phyloP scores from a whole-genome alignment of 108 stramenopile species.

The Bacterosira constricta region DNA sequence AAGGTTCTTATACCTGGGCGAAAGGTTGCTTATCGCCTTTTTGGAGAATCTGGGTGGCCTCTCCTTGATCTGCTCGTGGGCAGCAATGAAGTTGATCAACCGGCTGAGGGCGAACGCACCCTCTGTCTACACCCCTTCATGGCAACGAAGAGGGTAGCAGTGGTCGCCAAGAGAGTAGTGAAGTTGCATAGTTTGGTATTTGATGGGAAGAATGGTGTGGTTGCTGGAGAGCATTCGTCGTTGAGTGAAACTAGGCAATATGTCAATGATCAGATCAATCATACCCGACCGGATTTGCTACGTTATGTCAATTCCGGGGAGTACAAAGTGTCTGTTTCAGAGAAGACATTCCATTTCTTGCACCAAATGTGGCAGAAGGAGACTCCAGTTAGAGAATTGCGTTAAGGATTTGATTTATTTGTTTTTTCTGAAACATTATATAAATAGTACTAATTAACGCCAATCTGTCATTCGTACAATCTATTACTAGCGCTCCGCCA shows the following conservation, averaged over 20 bases:
- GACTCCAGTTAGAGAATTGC: conserved; percentile 74
- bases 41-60: conserved; percentile 70
- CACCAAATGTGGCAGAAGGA: conserved; percentile 91
- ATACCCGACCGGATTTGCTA: conserved; percentile 80
- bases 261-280: conserved; percentile 60
- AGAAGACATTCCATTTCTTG: conserved; percentile 74
- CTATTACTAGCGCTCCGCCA: no score
- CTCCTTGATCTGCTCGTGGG: conserved; percentile 87
- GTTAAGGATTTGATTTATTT: no score
- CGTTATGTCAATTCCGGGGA: conserved; percentile 86
- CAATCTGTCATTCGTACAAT: no score
- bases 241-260: conserved; percentile 46
- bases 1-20: conserved; percentile 90
- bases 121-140: conserved; percentile 93
- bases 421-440: no score
- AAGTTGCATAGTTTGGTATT: conserved; percentile 86
- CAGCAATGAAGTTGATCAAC: conserved; percentile 65
- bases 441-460: no score
- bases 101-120: conserved; percentile 61
- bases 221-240: conserved; percentile 9
- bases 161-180: conserved; percentile 79
- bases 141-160: conserved; percentile 77
- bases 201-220: conserved; percentile 63
- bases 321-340: conserved; percentile 89
- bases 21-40: conserved; percentile 90